Base-by-base conservation (phyloP, 768 basidiomycete species). In the Trametes cubensis region DNA sequence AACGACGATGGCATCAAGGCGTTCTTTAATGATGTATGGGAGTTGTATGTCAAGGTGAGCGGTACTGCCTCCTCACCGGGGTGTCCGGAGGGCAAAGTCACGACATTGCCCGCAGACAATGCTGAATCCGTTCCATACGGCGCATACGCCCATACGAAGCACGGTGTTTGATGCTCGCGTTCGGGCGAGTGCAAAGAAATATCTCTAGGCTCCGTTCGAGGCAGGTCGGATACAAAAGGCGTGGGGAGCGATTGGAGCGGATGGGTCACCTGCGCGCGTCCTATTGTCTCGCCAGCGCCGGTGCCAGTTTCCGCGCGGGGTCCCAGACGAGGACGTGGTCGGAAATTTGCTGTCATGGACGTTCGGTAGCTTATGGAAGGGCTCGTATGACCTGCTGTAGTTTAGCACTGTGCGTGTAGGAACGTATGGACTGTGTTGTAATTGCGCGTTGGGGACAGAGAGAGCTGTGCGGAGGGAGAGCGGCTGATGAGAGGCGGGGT, bases 1-100 rank as follows among this genome's bases (percentile, higher is more conserved):
- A 98, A 97, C 77, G 96, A 99, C 76, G 97, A 98, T 52, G 95
- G 96, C 5, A 98, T 98, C 74, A 85, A 89, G 55, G 75, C 82
- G 57, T 99, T 99, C 80, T 91, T 99, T 70, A 85, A 85, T 69
- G 97, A 98, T 10, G 88, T 96, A 28, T 99, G 97, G 96, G 97
- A 99, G 81, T 70, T 91, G 68, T 98, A 96, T 77, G 85, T 96
- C 50, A 99, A 99, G 88, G 97, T 95, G 66, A 66, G 81, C 39
- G 8, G 38, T 46, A 42, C 53, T 52, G 28, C 48, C 28, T 57
- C 39, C 26, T 42, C 34, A 6, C 40, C 4, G 25, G 42, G 50
- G 61, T 62, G 53, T 62, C 46, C 55, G 58, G 55, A 57, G 61
- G 64, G 44, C 64, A 39, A 10, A 46, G 55, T 61, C 59, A 49